Conservation (phyloP, 208 protist species). For the Trypanosoma scelopori region DNA sequence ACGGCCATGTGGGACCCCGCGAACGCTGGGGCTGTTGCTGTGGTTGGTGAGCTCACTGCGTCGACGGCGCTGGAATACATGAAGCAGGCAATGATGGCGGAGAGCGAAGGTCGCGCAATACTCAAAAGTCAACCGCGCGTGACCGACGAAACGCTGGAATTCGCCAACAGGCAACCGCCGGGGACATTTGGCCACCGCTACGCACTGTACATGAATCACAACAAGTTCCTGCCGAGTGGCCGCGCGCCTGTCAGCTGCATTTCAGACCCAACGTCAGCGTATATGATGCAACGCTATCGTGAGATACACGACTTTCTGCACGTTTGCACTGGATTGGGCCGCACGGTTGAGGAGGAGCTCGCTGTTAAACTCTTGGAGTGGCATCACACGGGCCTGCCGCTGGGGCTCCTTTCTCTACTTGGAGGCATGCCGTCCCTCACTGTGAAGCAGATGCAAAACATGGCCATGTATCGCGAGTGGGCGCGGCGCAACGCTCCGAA, state of each 20-base stretch:
- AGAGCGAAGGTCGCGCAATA: conserved; percentile 60
- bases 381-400: conserved; percentile 77
- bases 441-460: conserved; percentile 37
- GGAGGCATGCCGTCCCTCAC: conserved; percentile 67
- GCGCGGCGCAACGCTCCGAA: conserved; percentile 52
- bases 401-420: conserved; percentile 64
- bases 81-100: conserved; percentile 77
- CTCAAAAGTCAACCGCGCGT: conserved; percentile 56
- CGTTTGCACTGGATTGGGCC: conserved; percentile 56
- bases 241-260: conserved; percentile 66
- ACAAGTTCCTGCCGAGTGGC: conserved; percentile 72
- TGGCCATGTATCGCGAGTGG: conserved; percentile 64
- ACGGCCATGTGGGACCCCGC: conserved; percentile 68
- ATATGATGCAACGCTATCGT: conserved; percentile 88
- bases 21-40: conserved; percentile 56
- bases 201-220: conserved; percentile 77
- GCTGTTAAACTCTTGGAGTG: conserved; percentile 85
- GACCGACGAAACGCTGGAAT: conserved; percentile 56
- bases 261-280: conserved; percentile 64
- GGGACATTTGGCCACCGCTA: conserved; percentile 77
- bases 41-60: conserved; percentile 76
- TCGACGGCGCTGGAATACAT: conserved; percentile 63
- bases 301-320: conserved; percentile 88
- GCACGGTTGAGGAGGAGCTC: conserved; percentile 84
- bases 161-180: conserved; percentile 40